phyloP scores from a whole-genome alignment of 139 green algal species.

The Chlorella sp. region DNA sequence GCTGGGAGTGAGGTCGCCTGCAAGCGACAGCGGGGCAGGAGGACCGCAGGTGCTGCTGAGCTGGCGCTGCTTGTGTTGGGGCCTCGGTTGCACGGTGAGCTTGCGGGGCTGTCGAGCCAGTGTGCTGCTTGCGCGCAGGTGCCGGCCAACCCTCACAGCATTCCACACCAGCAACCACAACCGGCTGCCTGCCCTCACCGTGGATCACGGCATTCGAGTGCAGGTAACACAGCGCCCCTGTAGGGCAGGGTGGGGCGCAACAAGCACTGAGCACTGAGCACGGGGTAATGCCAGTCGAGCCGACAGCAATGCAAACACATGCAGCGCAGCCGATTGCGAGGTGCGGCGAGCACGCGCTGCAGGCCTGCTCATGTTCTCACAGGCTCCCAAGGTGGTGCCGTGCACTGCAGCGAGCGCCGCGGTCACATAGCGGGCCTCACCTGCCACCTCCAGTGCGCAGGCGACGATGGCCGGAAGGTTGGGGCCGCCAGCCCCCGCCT shows the following conservation, averaged over 20 bases:
- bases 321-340: no score
- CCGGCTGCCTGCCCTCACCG: slow-evolving; percentile 52
- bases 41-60: background rate
- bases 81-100: background rate
- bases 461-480: slow-evolving; percentile 14
- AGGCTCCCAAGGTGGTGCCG: no score
- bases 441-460: slow-evolving; percentile 37
- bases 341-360: no score
- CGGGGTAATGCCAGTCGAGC: no score
- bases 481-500: background rate
- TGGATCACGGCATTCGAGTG: slow-evolving; percentile 67
- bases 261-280: no score
- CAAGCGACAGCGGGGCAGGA: background rate
- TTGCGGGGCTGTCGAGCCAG: no score
- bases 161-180: background rate
- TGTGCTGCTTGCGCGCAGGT: no score
- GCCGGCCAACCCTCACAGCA: background rate
- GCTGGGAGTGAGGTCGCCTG: slow-evolving; percentile 15
- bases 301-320: no score
- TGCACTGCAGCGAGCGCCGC: background rate
- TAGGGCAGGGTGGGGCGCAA: background rate
- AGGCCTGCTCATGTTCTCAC: no score
- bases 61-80: no score
- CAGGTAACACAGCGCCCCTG: slow-evolving; percentile 66
- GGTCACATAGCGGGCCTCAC: background rate